Percentiles rank a stretch among this genome's conserved stretches.
Evolutionary conservation across 805 yeast species (phyloP).

Genomic region (Ogataea ganodermae): DNA sequence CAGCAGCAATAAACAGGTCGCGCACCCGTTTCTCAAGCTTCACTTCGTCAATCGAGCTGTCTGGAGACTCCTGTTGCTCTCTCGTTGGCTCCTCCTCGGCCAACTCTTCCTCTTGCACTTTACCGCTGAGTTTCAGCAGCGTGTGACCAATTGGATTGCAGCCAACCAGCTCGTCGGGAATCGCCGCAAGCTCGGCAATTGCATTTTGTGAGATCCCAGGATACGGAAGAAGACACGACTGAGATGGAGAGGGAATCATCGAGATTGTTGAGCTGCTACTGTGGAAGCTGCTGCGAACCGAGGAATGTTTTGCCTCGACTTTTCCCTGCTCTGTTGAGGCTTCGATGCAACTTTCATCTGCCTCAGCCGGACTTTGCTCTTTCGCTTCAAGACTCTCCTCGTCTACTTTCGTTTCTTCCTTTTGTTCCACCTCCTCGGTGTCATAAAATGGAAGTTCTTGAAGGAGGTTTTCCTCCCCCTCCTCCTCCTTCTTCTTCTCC

Average conservation of each 20-base stretch:
- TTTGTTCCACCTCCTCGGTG: neutral
- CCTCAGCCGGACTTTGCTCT: conserved; percentile 1
- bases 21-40: conserved; percentile 36
- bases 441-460: conserved; percentile 30
- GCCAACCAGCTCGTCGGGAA: conserved; percentile 74
- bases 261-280: conserved; percentile 26
- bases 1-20: conserved; percentile 34
- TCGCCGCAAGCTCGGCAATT: conserved; percentile 75
- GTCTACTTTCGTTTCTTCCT: conserved; percentile 20
- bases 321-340: too few relatives aligned
- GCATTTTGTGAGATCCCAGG: conserved; percentile 57
- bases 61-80: conserved; percentile 4
- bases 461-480: conserved; percentile 20
- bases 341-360: too few relatives aligned
- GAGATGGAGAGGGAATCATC: conserved; percentile 35
- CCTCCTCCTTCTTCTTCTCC: conserved; percentile 24
- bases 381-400: too few relatives aligned
- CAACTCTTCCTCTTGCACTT: conserved; percentile 28
- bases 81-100: conserved; percentile 29
- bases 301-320: too few relatives aligned
- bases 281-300: too few relatives aligned
- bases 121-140: conserved; percentile 77
- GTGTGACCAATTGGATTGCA: conserved; percentile 77
- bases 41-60: conserved; percentile 30
- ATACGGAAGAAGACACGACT: conserved; percentile 40